Base-by-base conservation (phyloP, 768 basidiomycete species). In the Leucocoprinus leucothites region DNA sequence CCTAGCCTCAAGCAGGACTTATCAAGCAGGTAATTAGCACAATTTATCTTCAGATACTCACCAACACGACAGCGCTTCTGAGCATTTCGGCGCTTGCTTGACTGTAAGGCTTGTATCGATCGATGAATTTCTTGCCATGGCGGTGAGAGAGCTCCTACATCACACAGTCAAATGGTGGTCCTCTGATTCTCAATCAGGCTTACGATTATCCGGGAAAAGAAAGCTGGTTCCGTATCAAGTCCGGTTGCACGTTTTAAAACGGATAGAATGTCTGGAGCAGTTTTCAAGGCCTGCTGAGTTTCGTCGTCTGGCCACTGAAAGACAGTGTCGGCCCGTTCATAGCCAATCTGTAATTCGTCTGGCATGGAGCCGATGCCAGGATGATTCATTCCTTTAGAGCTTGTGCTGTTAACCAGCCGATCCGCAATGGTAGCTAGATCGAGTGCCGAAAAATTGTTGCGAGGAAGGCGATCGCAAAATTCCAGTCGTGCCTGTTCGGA, bases 401-500 rank as follows among this genome's bases (percentile, higher is more conserved):
- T 13, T 18, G n/a, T n/a, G 18, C 21, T 1, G 26, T 52, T 44
- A 40, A 45, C 42, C 5, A 52, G 25, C 7, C 25, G 42, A 9
- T 31, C 26, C 18, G 42, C 31, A 11, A 52, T 19, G 2, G n/a
- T 9, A 25, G 19, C 28, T 3, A 52, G 9, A 22, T 52, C 42
- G 14, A 44, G 51, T 19, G 25, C 11, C 7, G 51, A 52, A 31
- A 52, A 52, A 6, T 18, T 28, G 11, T 52, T 52, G 16, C 21
- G 31, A 14, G 51, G 51, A 16, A 52, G 51, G 18, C 21, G 42
- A 7, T 57, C 42, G 11, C 64, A 42, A 34, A 63, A 55, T 11
- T 46, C 28, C 28, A 18, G 21, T 9, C 50, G 56, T 3, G 36
- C 40, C 11, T 34, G 44, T 3, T 50, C 31, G 16, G 57, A 44